These are phyloP conservation scores for Cyberlindnera amylophila DNA, from an alignment of 805 yeast species.

Conservation along the genomic window DNA sequence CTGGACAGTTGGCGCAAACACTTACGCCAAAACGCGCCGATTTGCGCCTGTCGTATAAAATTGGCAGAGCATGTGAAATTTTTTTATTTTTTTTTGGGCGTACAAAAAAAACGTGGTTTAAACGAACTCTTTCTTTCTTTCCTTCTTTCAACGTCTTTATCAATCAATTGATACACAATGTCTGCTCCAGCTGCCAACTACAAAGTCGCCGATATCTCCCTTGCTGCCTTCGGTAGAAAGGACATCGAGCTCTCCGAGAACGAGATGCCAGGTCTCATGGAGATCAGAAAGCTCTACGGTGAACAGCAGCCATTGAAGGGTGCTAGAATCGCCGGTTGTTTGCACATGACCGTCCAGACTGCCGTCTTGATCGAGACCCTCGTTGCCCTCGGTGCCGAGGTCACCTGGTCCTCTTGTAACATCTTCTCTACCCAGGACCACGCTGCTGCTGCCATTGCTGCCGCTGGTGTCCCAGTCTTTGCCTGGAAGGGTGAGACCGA, in stretches of 20 bases:
- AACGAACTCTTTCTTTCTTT: slow-evolving; percentile 2
- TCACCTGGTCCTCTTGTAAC: slow-evolving; percentile 99
- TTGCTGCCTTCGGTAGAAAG: slow-evolving; percentile 99
- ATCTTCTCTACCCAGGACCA: slow-evolving; percentile 99
- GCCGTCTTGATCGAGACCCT: slow-evolving; percentile 98
- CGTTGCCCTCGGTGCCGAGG: slow-evolving; percentile 98
- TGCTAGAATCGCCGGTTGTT: slow-evolving; percentile 98
- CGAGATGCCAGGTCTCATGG: slow-evolving; percentile 99
- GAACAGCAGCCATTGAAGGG: slow-evolving; percentile 92
- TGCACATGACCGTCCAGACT: slow-evolving; percentile 99
- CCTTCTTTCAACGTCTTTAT: neutral
- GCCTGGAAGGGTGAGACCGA: slow-evolving; percentile 99
- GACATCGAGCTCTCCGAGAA: slow-evolving; percentile 98
- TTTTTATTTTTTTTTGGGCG: too few species aligned
- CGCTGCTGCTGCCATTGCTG: slow-evolving; percentile 99
- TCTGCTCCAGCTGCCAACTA: slow-evolving; percentile 66
- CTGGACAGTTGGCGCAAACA: too few species aligned
- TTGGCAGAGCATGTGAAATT: too few species aligned
- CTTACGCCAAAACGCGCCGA: too few species aligned
- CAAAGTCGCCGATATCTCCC: slow-evolving; percentile 96
- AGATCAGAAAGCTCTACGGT: slow-evolving; percentile 92
- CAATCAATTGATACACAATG: slow-evolving; percentile 31
- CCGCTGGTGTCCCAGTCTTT: slow-evolving; percentile 97
- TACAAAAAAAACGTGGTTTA: slow-evolving; percentile 1
- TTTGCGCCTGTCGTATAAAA: too few species aligned